Evolutionary conservation across 768 basidiomycete species (phyloP), one percentile per base, ranked within the genome.

Genomic region (Rhodotorula paludigena): DNA sequence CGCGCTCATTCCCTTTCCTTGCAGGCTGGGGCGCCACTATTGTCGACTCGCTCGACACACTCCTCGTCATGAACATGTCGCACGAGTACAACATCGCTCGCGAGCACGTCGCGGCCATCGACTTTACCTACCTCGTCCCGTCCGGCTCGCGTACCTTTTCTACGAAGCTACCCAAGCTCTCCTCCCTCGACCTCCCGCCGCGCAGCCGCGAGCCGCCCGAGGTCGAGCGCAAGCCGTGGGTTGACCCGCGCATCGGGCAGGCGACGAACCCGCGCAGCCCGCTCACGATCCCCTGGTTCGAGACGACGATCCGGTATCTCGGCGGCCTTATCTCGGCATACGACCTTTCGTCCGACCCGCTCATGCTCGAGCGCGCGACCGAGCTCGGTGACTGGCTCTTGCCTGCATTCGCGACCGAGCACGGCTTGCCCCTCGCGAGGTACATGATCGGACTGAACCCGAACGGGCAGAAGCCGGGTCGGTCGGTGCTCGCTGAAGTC

Each of bases 241-340:
- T 54, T 10, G 53, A 62, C n/a, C 36, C 53, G 44, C 41, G 61
- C 5, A 16, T 35, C n/a, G 5, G 21, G 42, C 20, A 35, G n/a
- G 52, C 30, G 52, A 3, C 5, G 16, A 28, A 62, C 44, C 61
- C 45, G 44, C 42, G 21, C 25, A 62, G 61, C 14, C 61, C 61
- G 28, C 20, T 35, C 18, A 64, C 67, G 11, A n/a, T 81, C 28
- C 70, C 77, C 6, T 71, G 78, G 8, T 81, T 81, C 65, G 81
- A 81, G 69, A 81, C 80, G 12, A 77, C 76, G 9, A 81, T 81
- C 57, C 76, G 81, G 9, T 81, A 81, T 58, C 77, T 81, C 48
- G 81, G 81, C 25, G 79, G 80, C 20, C 55, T 81, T 21, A 61
- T 81, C 6, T 76, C 79, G 0, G 80, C 80, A 2, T 80, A 79